phyloP scores from a whole-genome alignment of 2,329 filamentous ascomycete genomes.

The Colletotrichum chrysophilum region DNA sequence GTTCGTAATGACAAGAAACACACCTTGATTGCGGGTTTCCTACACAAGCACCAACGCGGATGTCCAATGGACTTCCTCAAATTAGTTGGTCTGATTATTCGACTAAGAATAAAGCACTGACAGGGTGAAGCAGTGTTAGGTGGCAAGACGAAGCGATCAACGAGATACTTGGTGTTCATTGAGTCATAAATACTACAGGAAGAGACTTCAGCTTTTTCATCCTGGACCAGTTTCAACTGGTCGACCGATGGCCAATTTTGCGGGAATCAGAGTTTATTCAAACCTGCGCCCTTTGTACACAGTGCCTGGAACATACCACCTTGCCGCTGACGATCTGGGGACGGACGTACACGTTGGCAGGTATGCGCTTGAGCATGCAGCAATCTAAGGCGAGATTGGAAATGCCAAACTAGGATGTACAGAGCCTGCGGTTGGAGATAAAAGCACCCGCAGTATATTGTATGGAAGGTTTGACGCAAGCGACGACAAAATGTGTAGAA shows the following conservation, averaged over 20 bases:
- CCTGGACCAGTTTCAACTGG: no score
- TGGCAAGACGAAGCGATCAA: background rate
- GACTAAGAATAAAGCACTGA: background rate
- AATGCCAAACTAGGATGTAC: rapidly evolving
- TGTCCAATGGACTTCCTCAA: no score
- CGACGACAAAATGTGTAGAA: background rate
- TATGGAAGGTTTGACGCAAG: background rate
- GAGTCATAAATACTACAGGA: background rate
- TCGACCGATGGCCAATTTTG: rapidly evolving
- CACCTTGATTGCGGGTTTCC: background rate
- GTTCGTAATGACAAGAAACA: background rate
- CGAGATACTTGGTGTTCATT: background rate
- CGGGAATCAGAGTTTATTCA: rapidly evolving
- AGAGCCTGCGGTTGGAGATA: background rate
- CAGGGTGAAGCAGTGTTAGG: background rate
- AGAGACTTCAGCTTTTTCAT: no score
- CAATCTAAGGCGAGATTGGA: background rate
- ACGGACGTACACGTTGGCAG: background rate
- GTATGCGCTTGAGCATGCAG: background rate
- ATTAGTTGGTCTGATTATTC: background rate
- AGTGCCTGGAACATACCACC: background rate
- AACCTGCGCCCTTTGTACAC: background rate
- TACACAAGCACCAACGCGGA: no score
- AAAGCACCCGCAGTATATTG: background rate
- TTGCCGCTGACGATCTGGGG: background rate